Conservation (phyloP, 1,284 basidiomycete species). For the Erythrobasidium hasegawianum region DNA sequence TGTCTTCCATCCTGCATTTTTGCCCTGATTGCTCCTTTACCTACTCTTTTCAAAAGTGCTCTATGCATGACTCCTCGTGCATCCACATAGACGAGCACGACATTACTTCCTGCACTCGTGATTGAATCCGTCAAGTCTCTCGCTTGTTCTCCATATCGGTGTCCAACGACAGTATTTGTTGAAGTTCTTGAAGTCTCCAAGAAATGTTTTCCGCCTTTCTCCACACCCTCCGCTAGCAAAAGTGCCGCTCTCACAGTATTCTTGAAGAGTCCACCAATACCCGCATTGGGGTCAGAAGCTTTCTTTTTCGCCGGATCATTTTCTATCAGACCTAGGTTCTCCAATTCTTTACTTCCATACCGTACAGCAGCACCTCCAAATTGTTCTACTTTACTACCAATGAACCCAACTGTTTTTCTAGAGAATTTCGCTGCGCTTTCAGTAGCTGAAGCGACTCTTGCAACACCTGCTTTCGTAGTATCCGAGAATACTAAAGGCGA, state of each 20-base stretch:
- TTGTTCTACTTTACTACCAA: constrained; percentile 44
- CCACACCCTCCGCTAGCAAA: constrained; percentile 48
- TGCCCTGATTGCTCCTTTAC: constrained; percentile 43
- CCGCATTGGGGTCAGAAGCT: constrained; percentile 40
- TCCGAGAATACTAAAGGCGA: constrained; percentile 41
- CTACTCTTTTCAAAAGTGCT: constrained; percentile 46
- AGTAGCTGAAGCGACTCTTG: constrained; percentile 30
- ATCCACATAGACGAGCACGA: constrained; percentile 48
- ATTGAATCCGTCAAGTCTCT: constrained; percentile 43
- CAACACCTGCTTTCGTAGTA: constrained; percentile 35
- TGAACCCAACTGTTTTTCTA: constrained; percentile 44
- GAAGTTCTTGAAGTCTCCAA: constrained; percentile 45
- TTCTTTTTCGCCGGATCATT: constrained; percentile 11
- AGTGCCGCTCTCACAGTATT: constrained; percentile 41
- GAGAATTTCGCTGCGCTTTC: constrained; percentile 36
- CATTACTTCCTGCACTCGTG: constrained; percentile 43
- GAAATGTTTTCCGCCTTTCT: constrained; percentile 42
- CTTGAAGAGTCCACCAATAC: constrained; percentile 47
- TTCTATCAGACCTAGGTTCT: constrained; percentile 36
- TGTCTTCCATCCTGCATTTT: constrained; percentile 40
- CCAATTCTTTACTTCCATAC: constrained; percentile 32
- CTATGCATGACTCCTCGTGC: constrained; percentile 45
- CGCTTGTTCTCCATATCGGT: constrained; percentile 49
- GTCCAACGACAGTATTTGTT: constrained; percentile 46
- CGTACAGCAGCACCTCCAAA: constrained; percentile 40